These are phyloP conservation scores for Umbellularia californica DNA, from an alignment of 164 flowering plant species.

Conservation along the genomic window DNA sequence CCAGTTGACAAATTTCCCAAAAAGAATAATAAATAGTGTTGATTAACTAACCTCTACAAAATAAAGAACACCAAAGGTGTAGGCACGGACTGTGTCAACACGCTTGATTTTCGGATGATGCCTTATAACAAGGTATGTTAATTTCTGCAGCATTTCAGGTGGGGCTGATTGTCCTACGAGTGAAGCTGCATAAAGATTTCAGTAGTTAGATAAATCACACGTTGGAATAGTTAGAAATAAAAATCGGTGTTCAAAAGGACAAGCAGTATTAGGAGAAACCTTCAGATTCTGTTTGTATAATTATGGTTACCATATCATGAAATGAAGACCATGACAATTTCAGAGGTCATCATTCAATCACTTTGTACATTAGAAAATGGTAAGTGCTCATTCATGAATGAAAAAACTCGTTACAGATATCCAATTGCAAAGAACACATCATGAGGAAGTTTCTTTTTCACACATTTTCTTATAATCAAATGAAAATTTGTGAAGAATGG, in stretches of 20 bases:
- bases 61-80: conserved; percentile 71
- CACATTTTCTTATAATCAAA: background rate
- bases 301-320: background rate
- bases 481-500: background rate
- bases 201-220: background rate
- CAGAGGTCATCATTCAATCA: background rate
- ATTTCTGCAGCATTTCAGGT: conserved; percentile 65
- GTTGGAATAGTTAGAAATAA: background rate
- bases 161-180: conserved; percentile 77
- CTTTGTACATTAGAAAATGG: background rate
- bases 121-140: conserved; percentile 62
- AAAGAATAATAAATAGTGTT: too few species aligned
- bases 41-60: conserved; percentile 61
- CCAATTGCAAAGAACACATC: background rate
- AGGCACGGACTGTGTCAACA: conserved; percentile 73
- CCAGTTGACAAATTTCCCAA: background rate
- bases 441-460: too few species aligned
- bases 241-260: background rate
- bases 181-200: conserved; percentile 36
- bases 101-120: conserved; percentile 58
- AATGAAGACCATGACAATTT: background rate
- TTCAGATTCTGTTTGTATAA: background rate
- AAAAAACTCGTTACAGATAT: background rate
- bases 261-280: background rate
- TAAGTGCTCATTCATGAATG: background rate